These are phyloP conservation scores for Blastobotrys malaysiensis DNA, from an alignment of 1,139 yeast species.

Conservation along the genomic window DNA sequence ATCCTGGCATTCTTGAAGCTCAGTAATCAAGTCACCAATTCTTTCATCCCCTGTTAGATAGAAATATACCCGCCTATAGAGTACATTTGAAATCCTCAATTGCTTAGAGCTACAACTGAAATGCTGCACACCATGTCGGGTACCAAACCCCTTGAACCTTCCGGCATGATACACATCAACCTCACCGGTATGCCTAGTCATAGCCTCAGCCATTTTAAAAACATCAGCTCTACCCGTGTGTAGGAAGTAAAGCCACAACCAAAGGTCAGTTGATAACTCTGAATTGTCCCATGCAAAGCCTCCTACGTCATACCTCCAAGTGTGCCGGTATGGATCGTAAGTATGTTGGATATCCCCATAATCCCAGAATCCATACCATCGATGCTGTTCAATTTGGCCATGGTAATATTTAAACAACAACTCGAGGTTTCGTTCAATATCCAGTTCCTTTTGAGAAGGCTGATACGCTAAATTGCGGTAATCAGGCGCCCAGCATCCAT, in stretches of 20 bases:
- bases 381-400: background rate
- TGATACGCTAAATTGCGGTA: background rate
- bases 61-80: slow-evolving; percentile 12
- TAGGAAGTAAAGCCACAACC: background rate
- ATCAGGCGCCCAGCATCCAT: background rate
- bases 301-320: background rate
- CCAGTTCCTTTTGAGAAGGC: background rate
- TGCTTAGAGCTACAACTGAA: slow-evolving; percentile 18
- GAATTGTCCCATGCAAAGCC: background rate
- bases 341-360: background rate
- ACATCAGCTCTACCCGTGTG: background rate
- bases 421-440: background rate
- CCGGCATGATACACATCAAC: background rate
- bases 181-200: background rate
- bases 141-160: background rate
- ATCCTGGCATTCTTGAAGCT: slow-evolving; percentile 13
- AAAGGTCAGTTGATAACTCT: background rate
- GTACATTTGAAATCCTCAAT: slow-evolving; percentile 11
- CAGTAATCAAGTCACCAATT: slow-evolving; percentile 17
- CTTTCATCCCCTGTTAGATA: slow-evolving; percentile 20
- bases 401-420: background rate
- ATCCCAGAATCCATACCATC: background rate
- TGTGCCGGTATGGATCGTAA: background rate
- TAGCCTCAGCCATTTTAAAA: background rate
- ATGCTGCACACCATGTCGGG: slow-evolving; percentile 21